phyloP scores from a whole-genome alignment of 108 stramenopile species.

The Seminavis robusta region DNA sequence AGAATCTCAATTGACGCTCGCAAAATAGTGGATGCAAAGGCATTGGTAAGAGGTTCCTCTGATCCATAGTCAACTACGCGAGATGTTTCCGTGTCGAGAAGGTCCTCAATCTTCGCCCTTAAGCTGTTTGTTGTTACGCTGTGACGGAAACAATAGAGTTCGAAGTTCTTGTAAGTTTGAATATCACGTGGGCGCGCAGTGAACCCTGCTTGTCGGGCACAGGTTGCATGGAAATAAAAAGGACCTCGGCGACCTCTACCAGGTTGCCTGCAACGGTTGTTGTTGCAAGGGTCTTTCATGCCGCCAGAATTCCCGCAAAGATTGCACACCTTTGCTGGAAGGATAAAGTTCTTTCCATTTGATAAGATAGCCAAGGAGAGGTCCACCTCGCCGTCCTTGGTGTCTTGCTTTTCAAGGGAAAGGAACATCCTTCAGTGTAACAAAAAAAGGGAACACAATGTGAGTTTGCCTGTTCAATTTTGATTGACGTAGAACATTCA shows the following conservation, averaged over 20 bases:
- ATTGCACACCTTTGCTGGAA: conserved; percentile 37
- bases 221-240: conserved; percentile 71
- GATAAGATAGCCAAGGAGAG: conserved; percentile 63
- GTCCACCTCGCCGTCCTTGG: conserved; percentile 36
- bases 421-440: too few relatives aligned
- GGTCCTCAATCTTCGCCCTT: conserved; percentile 77
- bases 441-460: too few relatives aligned
- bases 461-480: too few relatives aligned
- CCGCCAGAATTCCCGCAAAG: conserved; percentile 63
- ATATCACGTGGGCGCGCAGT: too few relatives aligned
- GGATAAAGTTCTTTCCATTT: conserved; percentile 51
- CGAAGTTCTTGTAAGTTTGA: conserved; percentile 19
- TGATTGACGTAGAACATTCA: too few relatives aligned
- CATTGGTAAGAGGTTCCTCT: conserved; percentile 51
- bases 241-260: too few relatives aligned
- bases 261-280: conserved; percentile 41
- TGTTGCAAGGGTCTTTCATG: conserved; percentile 56
- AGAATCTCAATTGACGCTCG: conserved; percentile 62
- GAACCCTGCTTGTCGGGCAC: conserved; percentile 80
- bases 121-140: conserved; percentile 56
- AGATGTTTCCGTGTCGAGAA: conserved; percentile 54
- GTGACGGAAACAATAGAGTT: conserved; percentile 20
- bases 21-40: conserved; percentile 52
- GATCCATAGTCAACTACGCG: conserved; percentile 34
- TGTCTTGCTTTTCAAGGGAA: too few relatives aligned